Evolutionary conservation across 108 stramenopile genomes (phyloP).

Genomic region (Fragilaria radians): DNA sequence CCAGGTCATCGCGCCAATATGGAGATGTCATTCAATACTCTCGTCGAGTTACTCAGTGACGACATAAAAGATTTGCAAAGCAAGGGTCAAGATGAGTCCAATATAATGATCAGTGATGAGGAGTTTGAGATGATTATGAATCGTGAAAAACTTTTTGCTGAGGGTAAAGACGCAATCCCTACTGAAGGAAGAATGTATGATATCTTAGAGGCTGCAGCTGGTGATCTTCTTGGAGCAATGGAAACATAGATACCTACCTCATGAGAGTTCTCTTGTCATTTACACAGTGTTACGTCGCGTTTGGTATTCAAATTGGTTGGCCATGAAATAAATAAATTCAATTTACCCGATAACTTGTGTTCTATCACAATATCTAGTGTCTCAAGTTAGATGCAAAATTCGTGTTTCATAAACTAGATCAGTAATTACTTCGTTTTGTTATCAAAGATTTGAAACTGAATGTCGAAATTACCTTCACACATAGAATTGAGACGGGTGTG

Average conservation of each 20-base stretch:
- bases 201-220: conserved; percentile 64
- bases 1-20: conserved; percentile 74
- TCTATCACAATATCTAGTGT: too few relatives aligned
- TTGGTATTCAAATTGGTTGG: too few relatives aligned
- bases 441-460: too few relatives aligned
- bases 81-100: conserved; percentile 62
- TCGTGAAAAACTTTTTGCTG: conserved; percentile 65
- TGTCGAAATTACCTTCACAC: too few relatives aligned
- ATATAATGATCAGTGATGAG: conserved; percentile 75
- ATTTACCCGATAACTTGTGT: too few relatives aligned
- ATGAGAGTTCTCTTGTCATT: too few relatives aligned
- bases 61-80: conserved; percentile 87
- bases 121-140: conserved; percentile 88
- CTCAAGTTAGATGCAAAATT: too few relatives aligned
- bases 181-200: conserved; percentile 90
- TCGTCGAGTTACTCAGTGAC: conserved; percentile 68
- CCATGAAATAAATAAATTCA: too few relatives aligned
- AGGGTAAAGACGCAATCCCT: conserved; percentile 59
- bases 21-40: conserved; percentile 63
- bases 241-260: conserved; percentile 8
- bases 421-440: too few relatives aligned
- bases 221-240: conserved; percentile 63
- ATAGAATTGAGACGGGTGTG: too few relatives aligned
- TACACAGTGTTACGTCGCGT: too few relatives aligned
- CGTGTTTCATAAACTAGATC: too few relatives aligned